A percentile compares a stretch with the other conserved stretches of the same genome.
Conservation (phyloP, 1,284 basidiomycete genomes). For the Fomitopsis schrenkii region DNA sequence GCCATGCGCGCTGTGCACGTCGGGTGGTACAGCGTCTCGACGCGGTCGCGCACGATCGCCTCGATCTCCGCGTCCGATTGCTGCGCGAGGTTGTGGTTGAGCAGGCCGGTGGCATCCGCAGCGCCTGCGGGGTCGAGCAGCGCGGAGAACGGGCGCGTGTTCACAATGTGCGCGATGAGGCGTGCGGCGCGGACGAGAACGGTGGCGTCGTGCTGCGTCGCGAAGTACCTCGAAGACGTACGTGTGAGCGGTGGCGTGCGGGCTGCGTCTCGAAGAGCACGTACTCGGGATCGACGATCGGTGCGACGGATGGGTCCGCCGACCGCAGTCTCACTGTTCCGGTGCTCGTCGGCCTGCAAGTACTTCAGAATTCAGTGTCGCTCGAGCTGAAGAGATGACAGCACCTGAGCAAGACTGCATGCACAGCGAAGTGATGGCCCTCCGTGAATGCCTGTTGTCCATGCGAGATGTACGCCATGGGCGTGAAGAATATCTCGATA, state of each 20-base stretch:
- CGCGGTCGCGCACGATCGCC: conserved; percentile 36
- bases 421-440: conserved; percentile 26
- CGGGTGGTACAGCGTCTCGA: conserved; percentile 60
- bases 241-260: background rate
- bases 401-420: conserved; percentile 28
- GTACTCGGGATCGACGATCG: conserved; percentile 42
- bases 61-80: conserved; percentile 28
- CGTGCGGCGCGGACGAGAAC: conserved; percentile 51
- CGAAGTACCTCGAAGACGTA: conserved; percentile 44
- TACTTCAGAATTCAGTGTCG: background rate
- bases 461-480: conserved; percentile 39
- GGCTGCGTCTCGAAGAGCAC: conserved; percentile 13
- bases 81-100: conserved; percentile 27
- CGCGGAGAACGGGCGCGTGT: conserved; percentile 44
- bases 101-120: conserved; percentile 12
- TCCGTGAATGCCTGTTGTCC: conserved; percentile 13
- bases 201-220: conserved; percentile 50
- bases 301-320: conserved; percentile 35
- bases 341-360: conserved; percentile 38
- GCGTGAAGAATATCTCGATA: conserved; percentile 52
- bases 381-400: background rate
- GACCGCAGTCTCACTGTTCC: conserved; percentile 39
- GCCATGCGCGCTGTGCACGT: conserved; percentile 59
- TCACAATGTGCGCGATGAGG: conserved; percentile 44
- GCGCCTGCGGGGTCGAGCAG: conserved; percentile 37